These are phyloP conservation scores for Hygrophorus russula DNA, from an alignment of 768 basidiomycete species.

Conservation along the genomic window DNA sequence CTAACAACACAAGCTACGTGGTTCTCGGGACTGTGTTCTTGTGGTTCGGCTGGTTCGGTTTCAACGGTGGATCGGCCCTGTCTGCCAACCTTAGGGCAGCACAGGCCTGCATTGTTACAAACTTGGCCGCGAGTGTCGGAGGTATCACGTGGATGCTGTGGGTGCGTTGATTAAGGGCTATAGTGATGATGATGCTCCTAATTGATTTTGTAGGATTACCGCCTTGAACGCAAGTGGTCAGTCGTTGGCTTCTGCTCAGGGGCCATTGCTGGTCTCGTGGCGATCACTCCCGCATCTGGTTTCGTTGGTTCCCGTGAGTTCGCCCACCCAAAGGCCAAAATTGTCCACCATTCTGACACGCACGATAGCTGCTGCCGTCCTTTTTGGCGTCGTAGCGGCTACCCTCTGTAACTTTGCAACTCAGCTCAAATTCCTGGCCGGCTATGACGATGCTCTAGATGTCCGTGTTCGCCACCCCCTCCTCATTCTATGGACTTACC, in stretches of 20 bases:
- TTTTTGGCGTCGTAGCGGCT: constrained; percentile 78
- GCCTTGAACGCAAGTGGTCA: constrained; percentile 88
- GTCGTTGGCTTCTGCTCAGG: constrained; percentile 95
- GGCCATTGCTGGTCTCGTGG: constrained; percentile 82
- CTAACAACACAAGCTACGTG: constrained; percentile 89
- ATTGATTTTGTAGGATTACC: constrained; percentile 52
- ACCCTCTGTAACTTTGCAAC: constrained; percentile 92
- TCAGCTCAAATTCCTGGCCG: constrained; percentile 75
- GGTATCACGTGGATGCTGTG: constrained; percentile 89
- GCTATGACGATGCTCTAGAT: constrained; percentile 75
- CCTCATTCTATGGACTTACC: background rate
- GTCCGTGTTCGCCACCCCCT: constrained; percentile 25
- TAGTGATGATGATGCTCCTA: background rate
- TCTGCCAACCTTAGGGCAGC: constrained; percentile 81
- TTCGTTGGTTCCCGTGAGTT: constrained; percentile 68
- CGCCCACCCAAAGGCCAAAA: background rate
- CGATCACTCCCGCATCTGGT: constrained; percentile 80
- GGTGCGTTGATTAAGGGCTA: constrained; percentile 28
- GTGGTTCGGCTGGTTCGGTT: constrained; percentile 95
- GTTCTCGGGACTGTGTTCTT: constrained; percentile 89
- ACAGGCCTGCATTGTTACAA: constrained; percentile 88
- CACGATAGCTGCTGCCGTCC: constrained; percentile 59
- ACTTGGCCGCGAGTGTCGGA: constrained; percentile 82
- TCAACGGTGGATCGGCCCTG: constrained; percentile 89
- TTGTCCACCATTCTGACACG: background rate